phyloP scores from a whole-genome alignment of 2,329 filamentous ascomycete species.

The Botrytis deweyae region DNA sequence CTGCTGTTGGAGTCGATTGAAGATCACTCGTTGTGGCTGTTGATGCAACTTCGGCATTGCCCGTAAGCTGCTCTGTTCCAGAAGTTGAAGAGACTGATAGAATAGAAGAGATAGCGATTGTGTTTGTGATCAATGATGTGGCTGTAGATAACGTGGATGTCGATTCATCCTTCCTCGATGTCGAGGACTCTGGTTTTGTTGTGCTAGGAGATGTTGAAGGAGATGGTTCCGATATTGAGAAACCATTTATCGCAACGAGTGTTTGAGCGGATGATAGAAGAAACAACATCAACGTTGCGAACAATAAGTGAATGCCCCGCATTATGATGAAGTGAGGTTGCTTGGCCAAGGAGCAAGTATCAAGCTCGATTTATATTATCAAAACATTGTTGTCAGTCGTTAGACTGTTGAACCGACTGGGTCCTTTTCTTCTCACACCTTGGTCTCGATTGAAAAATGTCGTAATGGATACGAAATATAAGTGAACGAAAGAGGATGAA shows the following conservation, averaged over 20 bases:
- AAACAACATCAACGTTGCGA: conserved; percentile 20
- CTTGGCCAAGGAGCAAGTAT: conserved; percentile 12
- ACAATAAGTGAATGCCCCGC: conserved; percentile 23
- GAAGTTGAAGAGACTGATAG: conserved; percentile 21
- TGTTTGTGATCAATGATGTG: conserved; percentile 23
- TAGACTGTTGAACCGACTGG: conserved; percentile 19
- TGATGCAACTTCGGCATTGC: conserved; percentile 8
- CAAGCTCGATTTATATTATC: conserved; percentile 18
- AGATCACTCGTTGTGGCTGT: conserved; percentile 23
- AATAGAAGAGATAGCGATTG: conserved; percentile 28
- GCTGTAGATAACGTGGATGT: conserved; percentile 23
- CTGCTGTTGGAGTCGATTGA: conserved; percentile 19
- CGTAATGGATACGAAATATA: conserved; percentile 38
- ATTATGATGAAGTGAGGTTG: conserved; percentile 23
- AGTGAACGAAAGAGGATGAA: conserved; percentile 40
- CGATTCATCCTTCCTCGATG: conserved; percentile 18
- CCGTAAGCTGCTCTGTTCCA: background rate
- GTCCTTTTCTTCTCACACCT: conserved; percentile 2
- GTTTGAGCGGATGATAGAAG: conserved; percentile 20
- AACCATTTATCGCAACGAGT: conserved; percentile 15
- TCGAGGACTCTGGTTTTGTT: background rate
- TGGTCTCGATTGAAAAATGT: conserved; percentile 31
- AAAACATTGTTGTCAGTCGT: conserved; percentile 18
- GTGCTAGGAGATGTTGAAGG: background rate
- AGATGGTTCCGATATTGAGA: conserved; percentile 4